A percentile compares a stretch with the other conserved stretches of the same genome.
These are phyloP conservation scores for Thalia dealbata DNA, from an alignment of 176 grass and related monocot species.

Conservation along the genomic window DNA sequence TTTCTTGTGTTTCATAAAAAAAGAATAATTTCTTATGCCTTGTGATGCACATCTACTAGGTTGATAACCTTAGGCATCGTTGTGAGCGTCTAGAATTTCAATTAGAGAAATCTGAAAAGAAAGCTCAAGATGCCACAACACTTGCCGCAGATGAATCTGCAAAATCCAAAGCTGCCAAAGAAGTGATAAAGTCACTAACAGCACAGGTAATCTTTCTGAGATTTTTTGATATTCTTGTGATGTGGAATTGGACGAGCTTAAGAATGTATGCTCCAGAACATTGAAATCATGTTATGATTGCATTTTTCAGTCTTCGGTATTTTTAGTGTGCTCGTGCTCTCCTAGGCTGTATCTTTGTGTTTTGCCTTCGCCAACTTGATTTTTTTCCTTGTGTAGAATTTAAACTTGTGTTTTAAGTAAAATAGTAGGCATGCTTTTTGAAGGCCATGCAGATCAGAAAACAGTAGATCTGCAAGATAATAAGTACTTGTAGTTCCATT, in stretches of 20 bases:
- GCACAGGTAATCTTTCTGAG: slow-evolving; percentile 45
- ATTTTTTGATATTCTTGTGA: background rate
- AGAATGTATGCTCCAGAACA: background rate
- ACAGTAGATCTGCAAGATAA: background rate
- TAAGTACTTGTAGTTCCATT: background rate
- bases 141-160: slow-evolving; percentile 67
- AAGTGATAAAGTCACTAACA: slow-evolving; percentile 91
- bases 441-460: background rate
- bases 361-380: background rate
- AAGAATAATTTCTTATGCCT: background rate
- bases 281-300: background rate
- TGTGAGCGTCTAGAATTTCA: slow-evolving; percentile 48
- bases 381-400: background rate
- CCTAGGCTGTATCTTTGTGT: background rate
- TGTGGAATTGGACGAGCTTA: background rate
- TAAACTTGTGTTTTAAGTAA: background rate
- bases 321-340: background rate
- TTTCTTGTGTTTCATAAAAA: no score
- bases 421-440: background rate
- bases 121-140: slow-evolving; percentile 53
- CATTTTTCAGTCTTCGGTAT: background rate
- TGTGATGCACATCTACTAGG: slow-evolving; percentile 30
- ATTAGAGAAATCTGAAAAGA: slow-evolving; percentile 57
- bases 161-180: slow-evolving; percentile 74
- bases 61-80: slow-evolving; percentile 44